A percentile compares a stretch with the other conserved stretches of the same genome.
Evolutionary conservation across 1,284 basidiomycete genomes (phyloP).

Genomic region (Ceratobasidium sp.): DNA sequence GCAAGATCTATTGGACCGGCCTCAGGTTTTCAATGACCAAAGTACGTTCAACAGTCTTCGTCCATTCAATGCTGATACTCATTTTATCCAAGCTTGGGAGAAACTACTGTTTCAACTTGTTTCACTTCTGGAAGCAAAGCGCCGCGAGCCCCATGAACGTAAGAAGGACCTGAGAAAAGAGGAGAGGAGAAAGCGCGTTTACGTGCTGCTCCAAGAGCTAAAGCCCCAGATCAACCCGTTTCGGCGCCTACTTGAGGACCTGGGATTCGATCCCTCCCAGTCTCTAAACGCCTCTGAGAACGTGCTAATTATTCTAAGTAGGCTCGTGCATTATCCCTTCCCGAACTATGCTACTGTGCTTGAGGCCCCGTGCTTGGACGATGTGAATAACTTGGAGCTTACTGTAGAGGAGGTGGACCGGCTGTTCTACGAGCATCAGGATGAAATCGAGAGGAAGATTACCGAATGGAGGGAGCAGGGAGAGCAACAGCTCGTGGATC

Average conservation of each 20-base stretch:
- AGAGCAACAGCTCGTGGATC: not conserved
- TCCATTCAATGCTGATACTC: too few relatives aligned
- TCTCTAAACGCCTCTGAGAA: not conserved
- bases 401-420: too few relatives aligned
- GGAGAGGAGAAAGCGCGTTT: too few relatives aligned
- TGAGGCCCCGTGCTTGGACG: not conserved
- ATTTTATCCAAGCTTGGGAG: too few relatives aligned
- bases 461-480: conserved; percentile 3
- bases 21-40: too few relatives aligned
- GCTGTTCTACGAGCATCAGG: too few relatives aligned
- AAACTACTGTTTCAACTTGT: too few relatives aligned
- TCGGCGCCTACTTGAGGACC: not conserved
- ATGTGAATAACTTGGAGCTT: not conserved
- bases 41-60: too few relatives aligned
- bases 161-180: too few relatives aligned
- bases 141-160: too few relatives aligned
- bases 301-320: not conserved
- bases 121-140: too few relatives aligned
- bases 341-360: not conserved
- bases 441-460: not conserved
- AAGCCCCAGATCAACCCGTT: not conserved
- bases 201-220: not conserved
- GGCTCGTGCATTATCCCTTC: not conserved
- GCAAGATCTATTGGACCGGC: too few relatives aligned
- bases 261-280: not conserved